Conservation (phyloP, 768 basidiomycete genomes). For the Pleurotus djamor region DNA sequence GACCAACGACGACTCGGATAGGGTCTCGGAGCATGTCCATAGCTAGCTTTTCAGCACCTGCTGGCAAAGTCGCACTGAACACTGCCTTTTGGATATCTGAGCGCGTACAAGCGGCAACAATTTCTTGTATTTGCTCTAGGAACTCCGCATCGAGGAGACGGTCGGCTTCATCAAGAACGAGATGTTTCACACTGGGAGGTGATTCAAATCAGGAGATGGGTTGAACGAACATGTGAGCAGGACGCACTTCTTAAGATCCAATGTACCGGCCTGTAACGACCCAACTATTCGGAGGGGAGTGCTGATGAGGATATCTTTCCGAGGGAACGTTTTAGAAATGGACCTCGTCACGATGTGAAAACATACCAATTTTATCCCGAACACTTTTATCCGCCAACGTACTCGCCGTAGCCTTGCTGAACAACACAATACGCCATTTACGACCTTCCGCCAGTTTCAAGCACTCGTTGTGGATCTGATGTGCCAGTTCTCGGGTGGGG, state of each 20-base stretch:
- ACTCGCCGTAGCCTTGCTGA: constrained; percentile 88
- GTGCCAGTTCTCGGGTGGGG: constrained; percentile 93
- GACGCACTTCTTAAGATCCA: constrained; percentile 74
- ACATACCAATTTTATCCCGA: constrained; percentile 70
- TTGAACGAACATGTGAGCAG: background rate
- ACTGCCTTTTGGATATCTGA: constrained; percentile 78
- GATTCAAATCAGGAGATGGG: background rate
- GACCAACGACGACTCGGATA: constrained; percentile 91
- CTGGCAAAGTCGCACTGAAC: constrained; percentile 94
- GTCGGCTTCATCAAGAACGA: constrained; percentile 90
- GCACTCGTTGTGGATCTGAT: constrained; percentile 93
- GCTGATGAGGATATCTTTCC: constrained; percentile 82
- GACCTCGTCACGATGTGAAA: constrained; percentile 18
- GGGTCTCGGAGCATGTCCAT: constrained; percentile 84
- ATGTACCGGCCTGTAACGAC: constrained; percentile 63
- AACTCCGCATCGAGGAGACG: constrained; percentile 90
- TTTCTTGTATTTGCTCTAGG: constrained; percentile 83
- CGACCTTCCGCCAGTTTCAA: constrained; percentile 76
- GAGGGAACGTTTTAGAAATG: constrained; percentile 1
- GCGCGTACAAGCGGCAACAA: constrained; percentile 75
- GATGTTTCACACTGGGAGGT: constrained; percentile 68
- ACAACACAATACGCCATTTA: constrained; percentile 80
- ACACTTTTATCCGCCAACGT: constrained; percentile 73
- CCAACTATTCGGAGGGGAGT: constrained; percentile 90
- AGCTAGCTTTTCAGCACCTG: constrained; percentile 82